These are phyloP conservation scores for Coemansia javaensis DNA, from an alignment of 192 early-diverging fungal genomes.

Conservation along the genomic window DNA sequence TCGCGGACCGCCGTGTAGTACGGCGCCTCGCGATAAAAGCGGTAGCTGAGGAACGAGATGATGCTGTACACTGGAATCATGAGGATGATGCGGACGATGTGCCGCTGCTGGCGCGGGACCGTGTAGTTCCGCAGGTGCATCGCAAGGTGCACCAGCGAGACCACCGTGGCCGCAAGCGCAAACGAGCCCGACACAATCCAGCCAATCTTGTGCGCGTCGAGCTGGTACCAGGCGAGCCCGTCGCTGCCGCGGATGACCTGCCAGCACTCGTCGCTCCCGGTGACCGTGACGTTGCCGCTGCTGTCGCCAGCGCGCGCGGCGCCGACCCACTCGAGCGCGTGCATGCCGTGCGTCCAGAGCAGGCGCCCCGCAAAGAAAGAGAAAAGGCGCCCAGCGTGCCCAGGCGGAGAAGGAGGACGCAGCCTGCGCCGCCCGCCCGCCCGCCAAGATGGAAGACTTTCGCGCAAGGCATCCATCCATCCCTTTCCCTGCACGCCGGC, in stretches of 20 bases:
- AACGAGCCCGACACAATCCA: constrained; percentile 56
- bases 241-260: constrained; percentile 39
- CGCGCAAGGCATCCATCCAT: too few species aligned
- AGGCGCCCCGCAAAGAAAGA: neutral
- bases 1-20: constrained; percentile 68
- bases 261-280: constrained; percentile 47
- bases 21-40: constrained; percentile 61
- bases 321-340: constrained; percentile 33
- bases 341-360: constrained; percentile 4
- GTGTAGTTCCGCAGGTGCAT: constrained; percentile 56
- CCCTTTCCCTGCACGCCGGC: too few species aligned
- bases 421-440: too few species aligned
- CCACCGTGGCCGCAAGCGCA: constrained; percentile 50
- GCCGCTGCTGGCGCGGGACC: constrained; percentile 67
- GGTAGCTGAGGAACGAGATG: constrained; percentile 63
- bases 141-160: constrained; percentile 51
- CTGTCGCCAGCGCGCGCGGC: constrained; percentile 8
- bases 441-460: too few species aligned
- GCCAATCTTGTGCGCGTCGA: constrained; percentile 55
- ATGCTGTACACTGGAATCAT: constrained; percentile 71
- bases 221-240: constrained; percentile 44
- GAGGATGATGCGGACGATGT: constrained; percentile 69
- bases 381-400: neutral
- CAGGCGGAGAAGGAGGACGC: neutral
- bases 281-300: constrained; percentile 6